Percentiles rank a stretch among this genome's conserved stretches.
Conservation (phyloP, 176 grass and related monocot genomes). For the Miscanthus lutarioriparius region DNA sequence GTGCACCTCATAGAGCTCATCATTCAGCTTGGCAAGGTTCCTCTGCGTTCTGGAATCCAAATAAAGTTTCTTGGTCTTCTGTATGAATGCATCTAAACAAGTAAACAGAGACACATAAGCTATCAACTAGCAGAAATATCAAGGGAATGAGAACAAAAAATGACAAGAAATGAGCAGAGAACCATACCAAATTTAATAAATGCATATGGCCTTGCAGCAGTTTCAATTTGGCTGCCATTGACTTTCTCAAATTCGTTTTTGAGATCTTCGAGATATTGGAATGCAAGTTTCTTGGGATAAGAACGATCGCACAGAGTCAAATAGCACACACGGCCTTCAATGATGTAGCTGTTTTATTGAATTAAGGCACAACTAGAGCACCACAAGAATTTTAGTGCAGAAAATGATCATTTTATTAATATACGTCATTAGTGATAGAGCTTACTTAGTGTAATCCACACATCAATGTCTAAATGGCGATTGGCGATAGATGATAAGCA, state of each 20-base stretch:
- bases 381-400: not conserved
- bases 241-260: conserved; percentile 93
- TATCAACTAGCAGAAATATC: conserved; percentile 17
- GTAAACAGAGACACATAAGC: conserved; percentile 20
- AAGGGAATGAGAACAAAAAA: conserved; percentile 22
- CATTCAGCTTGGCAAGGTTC: conserved; percentile 87
- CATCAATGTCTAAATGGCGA: not conserved
- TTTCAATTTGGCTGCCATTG: conserved; percentile 90
- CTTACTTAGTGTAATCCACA: not conserved
- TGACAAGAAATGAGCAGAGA: conserved; percentile 13
- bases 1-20: conserved; percentile 95
- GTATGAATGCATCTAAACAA: conserved; percentile 83
- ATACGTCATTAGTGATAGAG: not conserved
- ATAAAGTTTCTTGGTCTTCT: conserved; percentile 95
- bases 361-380: conserved; percentile 35
- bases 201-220: conserved; percentile 89
- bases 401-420: not conserved
- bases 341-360: conserved; percentile 68
- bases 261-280: conserved; percentile 91
- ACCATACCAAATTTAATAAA: conserved; percentile 93
- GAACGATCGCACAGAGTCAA: conserved; percentile 91
- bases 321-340: conserved; percentile 86
- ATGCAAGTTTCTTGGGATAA: conserved; percentile 98
- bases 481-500: not conserved
- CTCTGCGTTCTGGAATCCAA: conserved; percentile 92